Evolutionary conservation across 257 asterid genomes (phyloP).

Genomic region (Anisodus acutangulus): DNA sequence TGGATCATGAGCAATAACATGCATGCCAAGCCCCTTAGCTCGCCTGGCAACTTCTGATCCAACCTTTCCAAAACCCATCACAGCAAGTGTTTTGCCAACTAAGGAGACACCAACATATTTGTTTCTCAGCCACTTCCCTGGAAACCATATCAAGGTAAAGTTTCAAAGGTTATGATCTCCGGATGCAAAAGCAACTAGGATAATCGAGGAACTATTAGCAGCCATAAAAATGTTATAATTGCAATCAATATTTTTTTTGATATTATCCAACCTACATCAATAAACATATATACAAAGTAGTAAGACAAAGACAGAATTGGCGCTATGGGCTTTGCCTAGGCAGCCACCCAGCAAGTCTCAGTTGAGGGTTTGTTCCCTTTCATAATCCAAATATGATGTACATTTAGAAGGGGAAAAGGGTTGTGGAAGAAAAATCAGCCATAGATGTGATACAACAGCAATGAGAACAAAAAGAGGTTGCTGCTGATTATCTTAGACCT

Average conservation of each 20-base stretch:
- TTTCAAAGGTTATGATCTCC: background rate
- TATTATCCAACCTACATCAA: background rate
- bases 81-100: slow-evolving; percentile 90
- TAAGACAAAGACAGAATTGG: background rate
- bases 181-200: background rate
- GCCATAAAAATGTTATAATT: background rate
- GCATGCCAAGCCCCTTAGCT: slow-evolving; percentile 95
- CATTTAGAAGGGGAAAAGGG: background rate
- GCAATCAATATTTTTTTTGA: background rate
- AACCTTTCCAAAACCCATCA: slow-evolving; percentile 97
- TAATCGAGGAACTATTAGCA: background rate
- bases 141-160: background rate
- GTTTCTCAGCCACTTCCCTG: slow-evolving; percentile 91
- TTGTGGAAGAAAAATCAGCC: background rate
- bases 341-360: background rate
- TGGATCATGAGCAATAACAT: slow-evolving; percentile 89
- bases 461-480: background rate
- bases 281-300: background rate
- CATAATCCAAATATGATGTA: background rate
- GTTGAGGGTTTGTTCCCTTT: background rate
- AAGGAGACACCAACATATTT: slow-evolving; percentile 95
- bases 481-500: background rate
- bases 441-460: slow-evolving; percentile 19
- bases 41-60: slow-evolving; percentile 97
- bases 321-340: background rate